These are phyloP conservation scores for Rhizophlyctis rosea DNA, from an alignment of 192 early-diverging fungal genomes.

Conservation along the genomic window DNA sequence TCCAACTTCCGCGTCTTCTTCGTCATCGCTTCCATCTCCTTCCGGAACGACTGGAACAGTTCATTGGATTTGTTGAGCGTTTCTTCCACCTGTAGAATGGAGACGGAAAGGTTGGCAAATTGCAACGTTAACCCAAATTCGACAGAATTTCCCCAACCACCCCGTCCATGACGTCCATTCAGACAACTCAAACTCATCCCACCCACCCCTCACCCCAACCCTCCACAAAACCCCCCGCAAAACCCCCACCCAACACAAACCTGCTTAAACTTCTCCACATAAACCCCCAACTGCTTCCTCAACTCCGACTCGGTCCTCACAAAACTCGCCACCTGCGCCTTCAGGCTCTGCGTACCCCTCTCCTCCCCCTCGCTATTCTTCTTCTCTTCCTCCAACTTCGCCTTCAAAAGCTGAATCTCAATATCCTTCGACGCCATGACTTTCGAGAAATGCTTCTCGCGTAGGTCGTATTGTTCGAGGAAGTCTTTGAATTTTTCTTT, in stretches of 20 bases:
- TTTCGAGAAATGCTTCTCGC: slow-evolving; percentile 62
- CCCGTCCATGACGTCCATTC: background rate
- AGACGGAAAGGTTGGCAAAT: background rate
- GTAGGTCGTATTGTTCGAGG: slow-evolving; percentile 57
- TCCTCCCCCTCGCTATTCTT: slow-evolving; percentile 40
- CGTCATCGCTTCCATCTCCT: slow-evolving; percentile 67
- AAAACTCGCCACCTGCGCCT: slow-evolving; percentile 46
- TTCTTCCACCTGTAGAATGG: slow-evolving; percentile 51
- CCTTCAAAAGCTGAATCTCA: slow-evolving; percentile 56
- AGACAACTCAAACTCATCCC: no score
- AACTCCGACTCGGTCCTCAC: slow-evolving; percentile 57
- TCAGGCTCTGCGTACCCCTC: slow-evolving; percentile 31
- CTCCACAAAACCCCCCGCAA: no score
- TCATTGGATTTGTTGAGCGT: slow-evolving; percentile 64
- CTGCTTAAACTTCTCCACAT: slow-evolving; percentile 63
- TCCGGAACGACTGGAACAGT: slow-evolving; percentile 59
- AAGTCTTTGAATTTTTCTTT: slow-evolving; percentile 61
- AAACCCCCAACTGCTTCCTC: slow-evolving; percentile 52
- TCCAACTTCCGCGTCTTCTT: slow-evolving; percentile 58
- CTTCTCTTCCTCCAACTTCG: slow-evolving; percentile 50
- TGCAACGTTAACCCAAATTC: background rate
- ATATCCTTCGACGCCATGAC: slow-evolving; percentile 53
- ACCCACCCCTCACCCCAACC: no score
- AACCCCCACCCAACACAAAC: slow-evolving; percentile 17
- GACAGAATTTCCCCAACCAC: background rate